These are phyloP conservation scores for Taphrina flavorubra DNA, from an alignment of 1,139 yeast species.

Conservation along the genomic window DNA sequence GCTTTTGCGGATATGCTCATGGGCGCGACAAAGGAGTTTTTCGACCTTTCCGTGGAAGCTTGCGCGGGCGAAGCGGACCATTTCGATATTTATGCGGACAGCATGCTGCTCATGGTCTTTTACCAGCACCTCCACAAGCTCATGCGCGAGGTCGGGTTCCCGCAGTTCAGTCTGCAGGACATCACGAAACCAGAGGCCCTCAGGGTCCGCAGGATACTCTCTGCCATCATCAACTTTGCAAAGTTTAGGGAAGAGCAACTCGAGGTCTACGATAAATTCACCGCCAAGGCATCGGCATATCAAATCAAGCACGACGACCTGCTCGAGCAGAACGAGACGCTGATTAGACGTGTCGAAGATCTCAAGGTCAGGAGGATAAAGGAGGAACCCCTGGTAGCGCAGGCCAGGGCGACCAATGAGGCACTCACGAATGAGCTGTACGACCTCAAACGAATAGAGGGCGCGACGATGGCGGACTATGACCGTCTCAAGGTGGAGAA, in stretches of 20 bases:
- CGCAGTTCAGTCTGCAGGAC: conserved; percentile 77
- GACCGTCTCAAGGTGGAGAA: conserved; percentile 69
- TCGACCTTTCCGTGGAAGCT: conserved; percentile 52
- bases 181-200: conserved; percentile 70
- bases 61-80: conserved; percentile 41
- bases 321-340: conserved; percentile 40
- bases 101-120: conserved; percentile 42
- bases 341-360: conserved; percentile 48
- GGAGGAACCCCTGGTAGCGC: conserved; percentile 53
- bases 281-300: conserved; percentile 60
- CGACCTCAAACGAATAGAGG: conserved; percentile 68
- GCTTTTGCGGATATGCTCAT: conserved; percentile 74
- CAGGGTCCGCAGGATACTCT: conserved; percentile 68
- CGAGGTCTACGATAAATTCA: conserved; percentile 68
- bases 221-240: conserved; percentile 86
- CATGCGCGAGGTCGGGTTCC: conserved; percentile 66
- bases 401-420: conserved; percentile 63
- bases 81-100: conserved; percentile 40
- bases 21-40: conserved; percentile 61
- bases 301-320: conserved; percentile 34
- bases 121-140: conserved; percentile 44
- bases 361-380: conserved; percentile 48
- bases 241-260: conserved; percentile 80
- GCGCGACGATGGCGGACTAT: conserved; percentile 68
- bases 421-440: conserved; percentile 69